Evolutionary conservation across 805 yeast species (phyloP), one percentile per base, ranked within the genome.

Genomic region (Nakazawaea siamensis): DNA sequence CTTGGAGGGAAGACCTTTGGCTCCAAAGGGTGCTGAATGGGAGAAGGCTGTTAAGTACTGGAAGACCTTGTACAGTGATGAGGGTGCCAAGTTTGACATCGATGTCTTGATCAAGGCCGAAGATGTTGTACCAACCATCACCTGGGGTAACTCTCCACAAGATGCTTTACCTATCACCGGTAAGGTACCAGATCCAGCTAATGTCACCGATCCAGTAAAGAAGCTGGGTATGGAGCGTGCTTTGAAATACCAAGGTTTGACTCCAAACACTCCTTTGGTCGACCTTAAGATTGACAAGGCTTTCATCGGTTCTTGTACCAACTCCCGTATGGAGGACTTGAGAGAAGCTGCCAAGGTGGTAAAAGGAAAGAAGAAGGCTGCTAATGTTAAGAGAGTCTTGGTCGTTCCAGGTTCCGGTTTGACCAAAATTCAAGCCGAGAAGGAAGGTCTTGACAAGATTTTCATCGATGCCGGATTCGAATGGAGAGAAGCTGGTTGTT

Each of bases 401-500:
- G 86, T 92, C 38, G 98, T 92, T 30, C 98, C 98, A 34, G 98
- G 98, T 39, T 88, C 97, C 17, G 98, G 98, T 46, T 69, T 92
- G 43, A 92, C 92, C 46, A 92, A 90, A 64, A 66, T 68, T 41
- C 94, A 85, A 62, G 98, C 98, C 37, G 98, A 92, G 64, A 68
- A 64, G 43, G 98, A 92, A 66, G 98, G 98, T 35, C 70, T 92
- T 39, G 92, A 92, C 59, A 83, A 84, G 64, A 73, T 92, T 39
- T 92, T 92, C 53, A 75, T 67, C 51, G 85, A 76, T 33, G 97
- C 98, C 34, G 97, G 95, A 15, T 92, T 92, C 55, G 90, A 84
- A 49, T 92, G 98, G 98, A 81, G 98, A 68, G 98, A 92, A 66
- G 97, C 98, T 46, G 98, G 98, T 42, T 92, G 98, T 66, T 90